Percentiles rank a stretch among this genome's conserved stretches.
Evolutionary conservation across 1,284 basidiomycete species (phyloP).

Genomic region (Ceratobasidium sp.): DNA sequence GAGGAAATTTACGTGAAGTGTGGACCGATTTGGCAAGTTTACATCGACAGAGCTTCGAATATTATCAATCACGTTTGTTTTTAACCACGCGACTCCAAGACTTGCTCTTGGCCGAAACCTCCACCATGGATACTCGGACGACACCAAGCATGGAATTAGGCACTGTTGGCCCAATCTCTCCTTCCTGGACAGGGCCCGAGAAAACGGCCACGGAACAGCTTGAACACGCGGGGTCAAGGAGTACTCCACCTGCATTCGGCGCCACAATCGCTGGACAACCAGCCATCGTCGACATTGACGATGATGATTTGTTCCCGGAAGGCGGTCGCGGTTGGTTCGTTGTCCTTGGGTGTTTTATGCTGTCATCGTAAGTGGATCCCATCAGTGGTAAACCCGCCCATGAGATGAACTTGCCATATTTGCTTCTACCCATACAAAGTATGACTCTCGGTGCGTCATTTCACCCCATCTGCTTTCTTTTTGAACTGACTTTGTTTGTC

Average conservation of each 20-base stretch:
- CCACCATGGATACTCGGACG: not conserved
- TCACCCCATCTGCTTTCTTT: not conserved
- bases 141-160: not conserved
- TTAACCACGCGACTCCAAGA: no score
- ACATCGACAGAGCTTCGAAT: no score
- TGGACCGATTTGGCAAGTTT: no score
- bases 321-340: conserved; percentile 42
- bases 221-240: no score
- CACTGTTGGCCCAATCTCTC: no score
- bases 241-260: not conserved
- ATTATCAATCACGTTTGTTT: no score
- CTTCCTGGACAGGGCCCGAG: not conserved
- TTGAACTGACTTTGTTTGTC: not conserved
- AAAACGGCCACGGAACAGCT: not conserved
- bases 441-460: conserved; percentile 32
- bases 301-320: conserved; percentile 41
- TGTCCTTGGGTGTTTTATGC: conserved; percentile 41
- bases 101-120: no score
- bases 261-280: not conserved
- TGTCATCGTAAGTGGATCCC: conserved; percentile 21
- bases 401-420: no score
- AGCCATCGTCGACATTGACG: not conserved
- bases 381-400: not conserved
- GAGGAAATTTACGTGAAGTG: no score
- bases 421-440: conserved; percentile 8